Evolutionary conservation across 768 basidiomycete species (phyloP).

Genomic region (Daedalea quercina): DNA sequence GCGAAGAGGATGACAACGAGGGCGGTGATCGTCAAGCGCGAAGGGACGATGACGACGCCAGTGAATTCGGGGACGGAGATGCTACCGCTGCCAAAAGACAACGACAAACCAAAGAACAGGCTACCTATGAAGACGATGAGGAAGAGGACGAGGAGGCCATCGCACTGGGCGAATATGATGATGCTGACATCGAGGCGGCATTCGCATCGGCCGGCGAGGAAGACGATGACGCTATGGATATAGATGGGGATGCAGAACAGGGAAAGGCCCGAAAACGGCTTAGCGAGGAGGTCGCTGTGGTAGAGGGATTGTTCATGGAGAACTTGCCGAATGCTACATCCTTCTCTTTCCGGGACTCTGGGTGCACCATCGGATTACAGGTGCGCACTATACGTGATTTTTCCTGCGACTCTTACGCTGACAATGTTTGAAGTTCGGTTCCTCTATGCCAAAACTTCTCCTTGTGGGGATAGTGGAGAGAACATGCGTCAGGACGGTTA

Average conservation of each 20-base stretch:
- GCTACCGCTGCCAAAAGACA: slow-evolving; percentile 72
- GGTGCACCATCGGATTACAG: slow-evolving; percentile 78
- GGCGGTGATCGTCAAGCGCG: slow-evolving; percentile 37
- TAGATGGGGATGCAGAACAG: slow-evolving; percentile 22
- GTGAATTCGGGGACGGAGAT: slow-evolving; percentile 79
- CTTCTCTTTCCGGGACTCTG: slow-evolving; percentile 62
- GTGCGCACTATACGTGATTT: slow-evolving; percentile 37
- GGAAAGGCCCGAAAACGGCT: slow-evolving; percentile 20
- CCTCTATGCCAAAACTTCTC: slow-evolving; percentile 87
- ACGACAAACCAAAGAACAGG: slow-evolving; percentile 64
- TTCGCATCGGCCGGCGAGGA: slow-evolving; percentile 40
- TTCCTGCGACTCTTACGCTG: not conserved
- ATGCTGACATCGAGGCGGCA: slow-evolving; percentile 54
- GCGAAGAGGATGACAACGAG: slow-evolving; percentile 47
- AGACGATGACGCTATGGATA: slow-evolving; percentile 29
- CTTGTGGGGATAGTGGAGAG: slow-evolving; percentile 91
- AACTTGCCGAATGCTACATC: slow-evolving; percentile 59
- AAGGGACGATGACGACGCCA: slow-evolving; percentile 56
- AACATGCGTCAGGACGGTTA: slow-evolving; percentile 73
- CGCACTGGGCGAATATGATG: slow-evolving; percentile 41
- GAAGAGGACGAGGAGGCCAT: slow-evolving; percentile 43
- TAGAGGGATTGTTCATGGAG: slow-evolving; percentile 46
- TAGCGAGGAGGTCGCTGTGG: slow-evolving; percentile 34
- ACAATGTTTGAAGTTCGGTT: slow-evolving; percentile 53
- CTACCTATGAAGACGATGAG: slow-evolving; percentile 72